phyloP scores from a whole-genome alignment of 140 eudicot species.

The Erigeron philadelphicus region DNA sequence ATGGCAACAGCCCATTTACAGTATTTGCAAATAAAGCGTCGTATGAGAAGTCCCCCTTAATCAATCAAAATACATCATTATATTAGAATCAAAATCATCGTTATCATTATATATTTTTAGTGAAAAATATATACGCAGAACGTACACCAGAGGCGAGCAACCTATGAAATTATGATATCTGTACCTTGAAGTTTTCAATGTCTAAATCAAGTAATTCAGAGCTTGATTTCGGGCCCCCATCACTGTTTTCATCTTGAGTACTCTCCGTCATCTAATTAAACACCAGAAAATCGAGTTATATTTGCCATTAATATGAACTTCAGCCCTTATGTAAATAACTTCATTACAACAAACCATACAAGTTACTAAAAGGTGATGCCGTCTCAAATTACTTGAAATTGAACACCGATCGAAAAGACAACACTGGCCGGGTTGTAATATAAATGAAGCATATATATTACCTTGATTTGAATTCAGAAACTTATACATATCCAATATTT shows the following conservation, averaged over 20 bases:
- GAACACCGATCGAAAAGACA: too few species aligned
- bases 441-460: too few species aligned
- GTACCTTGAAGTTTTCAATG: slow-evolving; percentile 64
- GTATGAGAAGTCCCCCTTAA: slow-evolving; percentile 74
- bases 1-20: slow-evolving; percentile 61
- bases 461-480: too few species aligned
- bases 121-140: not conserved
- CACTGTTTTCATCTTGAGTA: slow-evolving; percentile 28
- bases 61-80: not conserved
- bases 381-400: too few species aligned
- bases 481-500: too few species aligned
- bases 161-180: slow-evolving; percentile 6
- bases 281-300: slow-evolving; percentile 24
- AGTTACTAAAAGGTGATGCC: not conserved
- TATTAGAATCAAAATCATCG: not conserved
- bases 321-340: slow-evolving; percentile 3
- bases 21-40: slow-evolving; percentile 57
- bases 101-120: not conserved
- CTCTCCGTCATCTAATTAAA: slow-evolving; percentile 54
- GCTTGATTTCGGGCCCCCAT: slow-evolving; percentile 9
- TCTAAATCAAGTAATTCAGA: slow-evolving; percentile 47
- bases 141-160: not conserved
- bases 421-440: too few species aligned
- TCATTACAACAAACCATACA: not conserved
- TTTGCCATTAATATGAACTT: not conserved